Evolutionary conservation across 2,329 filamentous ascomycete species (phyloP), one percentile per base, ranked within the genome.

Genomic region (Acephala macrosclerotiorum): DNA sequence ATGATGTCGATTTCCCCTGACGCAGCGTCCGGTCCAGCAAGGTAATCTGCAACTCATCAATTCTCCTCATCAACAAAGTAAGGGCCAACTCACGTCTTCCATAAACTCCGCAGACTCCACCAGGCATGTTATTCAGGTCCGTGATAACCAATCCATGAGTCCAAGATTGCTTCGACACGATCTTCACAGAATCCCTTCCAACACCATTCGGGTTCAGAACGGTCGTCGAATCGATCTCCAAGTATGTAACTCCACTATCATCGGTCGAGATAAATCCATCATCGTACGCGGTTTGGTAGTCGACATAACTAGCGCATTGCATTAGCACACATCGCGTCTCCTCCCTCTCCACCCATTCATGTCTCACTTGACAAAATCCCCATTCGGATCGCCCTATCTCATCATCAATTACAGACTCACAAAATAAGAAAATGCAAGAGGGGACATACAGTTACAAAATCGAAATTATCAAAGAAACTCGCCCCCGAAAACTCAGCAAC

Each of bases 101-200:
- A 90, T 90, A 93, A 22, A 86, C 83, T 20, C 91, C 91, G 70
- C 91, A 94, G 59, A 86, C 80, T 1, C 88, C 60, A 83, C 83
- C 67, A 1, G 91, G 91, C 89, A 93, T 93, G 71, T 93, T 90
- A 14, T 81, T 81, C 58, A 93, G 84, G 75, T 93, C 91, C 22
- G 89, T 81, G 58, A 94, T 87, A 69, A 93, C 86, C 8, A 94
- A 82, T 0, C 89, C 90, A 70, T 88, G 83, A 33, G 83, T 86
- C 77, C 88, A 93, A 3, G 81, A 76, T 58, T 85, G 81, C 64
- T 86, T 89, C 76, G 88, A 91, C 57, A 87, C 86, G 18, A 94
- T 77, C 20, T 91, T 85, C 47, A 93, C 84, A 70, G 88, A 91
- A 8, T 82, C 81, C 26, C 84, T 77, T 40, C 92, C 92, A 78